Evolutionary conservation across 768 basidiomycete genomes (phyloP), one percentile per base, ranked within the genome.

Genomic region (Suillus variegatus): DNA sequence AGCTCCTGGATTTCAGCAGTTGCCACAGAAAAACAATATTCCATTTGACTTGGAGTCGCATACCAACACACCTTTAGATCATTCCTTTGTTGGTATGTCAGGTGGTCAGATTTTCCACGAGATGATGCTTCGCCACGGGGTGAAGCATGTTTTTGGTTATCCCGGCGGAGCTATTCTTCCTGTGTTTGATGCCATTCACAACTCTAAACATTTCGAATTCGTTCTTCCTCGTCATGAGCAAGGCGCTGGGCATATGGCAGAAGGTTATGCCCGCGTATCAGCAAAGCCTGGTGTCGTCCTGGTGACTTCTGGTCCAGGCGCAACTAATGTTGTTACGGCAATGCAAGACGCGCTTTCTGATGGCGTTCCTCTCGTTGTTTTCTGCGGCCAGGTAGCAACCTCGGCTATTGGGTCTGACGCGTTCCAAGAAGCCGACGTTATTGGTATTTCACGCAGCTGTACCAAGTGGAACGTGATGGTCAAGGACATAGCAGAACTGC

Each of bases 381-480:
- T 99, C 80, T 88, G 89, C 55, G 97, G 97, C 1, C 97, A 99
- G 82, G 97, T 99, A n/a, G 97, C 97, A 0, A 99, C 97, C 9
- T 93, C 93, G n/a, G 90, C 94, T 61, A 99, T 99, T 66, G 97
- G 97, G n/a, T 96, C 94, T 18, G 97, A 99, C 74, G 94, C 94
- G 1, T 99, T 99, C 86, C 97, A 99, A 76, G 97, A 99, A 79
- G 97, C 97, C 47, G 97, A 99, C 76, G 80, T 99, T 60, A 84
- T 99, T 64, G 97, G 97, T 58, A 99, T 99, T 77, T 97, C 96
- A 38, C 85, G 97, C 60, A 89, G 90, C 71, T 99, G 97, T 81
- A 99, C 97, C 32, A 99, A 99, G 77, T 99, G 97, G 97, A 99
- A 99, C 75, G 97, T 99, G 66, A 97, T 99, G 95, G 94, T 99